Evolutionary conservation across 768 basidiomycete species (phyloP).

Genomic region (Trametes punicea): DNA sequence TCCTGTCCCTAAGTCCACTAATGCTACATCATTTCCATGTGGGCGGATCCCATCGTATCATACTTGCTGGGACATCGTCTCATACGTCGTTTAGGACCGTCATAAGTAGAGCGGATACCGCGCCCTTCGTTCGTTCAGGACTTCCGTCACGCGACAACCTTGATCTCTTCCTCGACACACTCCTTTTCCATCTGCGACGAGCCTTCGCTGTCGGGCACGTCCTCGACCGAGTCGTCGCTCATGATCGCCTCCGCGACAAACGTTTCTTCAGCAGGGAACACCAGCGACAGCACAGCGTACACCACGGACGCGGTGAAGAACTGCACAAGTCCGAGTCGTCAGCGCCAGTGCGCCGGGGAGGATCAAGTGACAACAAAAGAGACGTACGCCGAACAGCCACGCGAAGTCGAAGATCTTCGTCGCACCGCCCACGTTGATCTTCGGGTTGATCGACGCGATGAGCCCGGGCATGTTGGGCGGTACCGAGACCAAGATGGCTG

Average conservation of each 20-base stretch:
- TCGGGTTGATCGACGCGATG: slow-evolving; percentile 66
- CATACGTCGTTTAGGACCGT: not conserved
- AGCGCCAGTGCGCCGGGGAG: not conserved
- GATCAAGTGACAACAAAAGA: not conserved
- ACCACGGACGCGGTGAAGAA: slow-evolving; percentile 34
- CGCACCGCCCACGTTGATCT: slow-evolving; percentile 57
- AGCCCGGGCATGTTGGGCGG: slow-evolving; percentile 76
- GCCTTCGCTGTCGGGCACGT: slow-evolving; percentile 4
- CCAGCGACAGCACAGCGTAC: slow-evolving; percentile 32
- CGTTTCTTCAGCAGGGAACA: slow-evolving; percentile 40
- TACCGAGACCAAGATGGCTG: slow-evolving; percentile 64
- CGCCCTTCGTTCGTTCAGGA: not conserved
- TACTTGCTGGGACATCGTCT: not conserved
- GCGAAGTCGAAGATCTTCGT: slow-evolving; percentile 62
- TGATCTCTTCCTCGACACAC: slow-evolving; percentile 19
- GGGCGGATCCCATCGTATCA: not conserved
- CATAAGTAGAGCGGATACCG: no score
- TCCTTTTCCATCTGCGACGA: slow-evolving; percentile 19
- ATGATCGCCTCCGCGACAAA: slow-evolving; percentile 29
- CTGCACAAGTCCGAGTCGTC: slow-evolving; percentile 15
- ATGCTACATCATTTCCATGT: slow-evolving; percentile 2
- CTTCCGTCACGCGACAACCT: slow-evolving; percentile 2
- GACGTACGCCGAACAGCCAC: slow-evolving; percentile 71
- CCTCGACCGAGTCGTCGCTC: slow-evolving; percentile 14
- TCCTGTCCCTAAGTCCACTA: not conserved